Base-by-base conservation (phyloP, 345 rosid genomes). In the Turnera subulata region DNA sequence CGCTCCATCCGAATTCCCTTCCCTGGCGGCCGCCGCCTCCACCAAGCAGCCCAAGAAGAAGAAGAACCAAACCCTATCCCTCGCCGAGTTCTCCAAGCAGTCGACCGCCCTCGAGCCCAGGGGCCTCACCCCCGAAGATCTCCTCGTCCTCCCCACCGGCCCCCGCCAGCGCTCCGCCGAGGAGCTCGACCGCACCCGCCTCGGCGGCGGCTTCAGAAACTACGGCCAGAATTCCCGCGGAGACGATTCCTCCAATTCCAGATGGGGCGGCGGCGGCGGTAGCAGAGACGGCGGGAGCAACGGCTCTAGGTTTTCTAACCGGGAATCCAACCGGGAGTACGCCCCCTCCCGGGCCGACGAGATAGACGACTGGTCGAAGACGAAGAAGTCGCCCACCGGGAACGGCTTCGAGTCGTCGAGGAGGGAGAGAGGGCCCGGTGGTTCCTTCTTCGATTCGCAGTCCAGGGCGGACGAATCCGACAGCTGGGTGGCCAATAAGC, bases 381-480 rank as follows among this genome's bases (percentile, higher is more conserved):
- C 59, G 29, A 90, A 90, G 80, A 94, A 82, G 58, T 61, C 86
- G 6, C 35, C 73, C 0, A 55, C 40, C 2, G 86, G 83, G 23
- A 61, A 54, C 59, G 84, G 86, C 4, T 50, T 39, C n/a, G 68
- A 52, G 73, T 80, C 24, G 73, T 80, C 24, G 94, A 83, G 48
- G 74, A 85, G 66, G 75, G 88, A 46, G 84, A 82, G 13, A 63
- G 89, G 59, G 18, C 49, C 7, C n/a, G 45, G 45, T 80, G 82
- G 25, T 81, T 82, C 69, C 6, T 59, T 59, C 14, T 70, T 64
- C n/a, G 84, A 83, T 47, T 83, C 93, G 14, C 89, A 76, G 63
- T 86, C 99, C 0, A 89, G 84, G 66, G 97, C 99, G 16, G 97
- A 93, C 56, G 99, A 89, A 68, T 77, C 72, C 14, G 90, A 84